Evolutionary conservation across 75 land plant species (phyloP), one percentile per base, ranked within the genome.

Genomic region (Sequoia sempervirens): DNA sequence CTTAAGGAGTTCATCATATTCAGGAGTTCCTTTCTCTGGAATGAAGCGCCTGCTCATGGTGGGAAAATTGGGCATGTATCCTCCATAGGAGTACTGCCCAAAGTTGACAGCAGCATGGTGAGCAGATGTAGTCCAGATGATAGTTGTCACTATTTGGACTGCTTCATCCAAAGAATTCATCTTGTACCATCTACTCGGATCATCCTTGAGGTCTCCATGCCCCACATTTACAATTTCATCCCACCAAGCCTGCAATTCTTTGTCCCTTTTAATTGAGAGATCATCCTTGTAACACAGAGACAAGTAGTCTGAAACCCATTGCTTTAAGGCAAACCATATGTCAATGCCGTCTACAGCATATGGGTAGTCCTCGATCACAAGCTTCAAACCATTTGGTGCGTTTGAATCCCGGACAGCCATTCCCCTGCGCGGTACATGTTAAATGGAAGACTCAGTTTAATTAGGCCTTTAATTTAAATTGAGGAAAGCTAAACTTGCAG

Each of bases 211-310:
- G 28, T 88, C 89, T 46, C 69, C 89, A 72, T 89, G 90, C 68
- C 97, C 99, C 38, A 80, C 84, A 84, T 90, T 90, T 83, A 91
- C 91, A n/a, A 94, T 89, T 83, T 97, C 99, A 18, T 80, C 58
- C 99, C 99, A 97, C 96, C 96, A 97, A 3, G 87, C 90, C 79
- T 94, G 94, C 6, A 97, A 88, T 83, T 97, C 99, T 1, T 30
- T 10, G 82, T 97, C 99, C 10, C 80, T 82, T 73, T 73, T 61
- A 8, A 95, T 83, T 2, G 85, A 70, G 17, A 83, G 83, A 11
- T 88, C 81, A 37, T 93, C 88, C 14, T 89, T 23, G 83, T 97
- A 97, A 91, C 84, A 95, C 43, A 90, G 89, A 12, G 68, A 82
- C 12, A 97, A 89, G 82, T 94, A 97, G 2, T 89, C 93, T 38